Evolutionary conservation across 2,329 filamentous ascomycete genomes (phyloP).

Genomic region (Sclerotinia borealis): DNA sequence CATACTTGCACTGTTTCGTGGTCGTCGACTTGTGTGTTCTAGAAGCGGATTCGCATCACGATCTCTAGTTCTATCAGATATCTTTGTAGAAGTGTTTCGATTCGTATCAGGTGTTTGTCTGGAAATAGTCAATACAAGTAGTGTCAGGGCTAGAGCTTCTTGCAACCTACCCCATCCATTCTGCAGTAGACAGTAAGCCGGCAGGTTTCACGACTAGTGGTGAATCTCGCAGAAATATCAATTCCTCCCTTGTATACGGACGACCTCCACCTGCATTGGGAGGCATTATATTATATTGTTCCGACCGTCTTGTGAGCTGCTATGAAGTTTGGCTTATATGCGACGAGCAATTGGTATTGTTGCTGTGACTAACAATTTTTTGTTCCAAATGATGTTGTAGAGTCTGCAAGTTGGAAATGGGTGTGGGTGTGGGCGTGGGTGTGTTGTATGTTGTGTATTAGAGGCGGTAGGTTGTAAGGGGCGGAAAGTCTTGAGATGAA

Average conservation of each 20-base stretch:
- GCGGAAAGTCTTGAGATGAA: not conserved
- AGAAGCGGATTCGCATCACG: conserved; percentile 27
- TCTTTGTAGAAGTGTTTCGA: conserved; percentile 27
- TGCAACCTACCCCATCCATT: conserved; percentile 82
- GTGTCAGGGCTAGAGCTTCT: not conserved
- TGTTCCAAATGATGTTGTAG: not conserved
- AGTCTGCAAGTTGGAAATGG: not conserved
- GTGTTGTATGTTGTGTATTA: not conserved
- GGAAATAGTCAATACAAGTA: conserved; percentile 20
- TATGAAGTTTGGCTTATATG: not conserved
- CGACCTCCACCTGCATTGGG: conserved; percentile 21
- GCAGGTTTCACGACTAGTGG: conserved; percentile 73
- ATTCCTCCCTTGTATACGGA: conserved; percentile 66
- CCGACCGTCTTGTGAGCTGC: not conserved
- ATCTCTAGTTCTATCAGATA: conserved; percentile 44
- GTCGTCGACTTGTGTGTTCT: conserved; percentile 41
- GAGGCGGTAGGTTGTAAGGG: not conserved
- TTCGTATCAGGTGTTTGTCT: conserved; percentile 29
- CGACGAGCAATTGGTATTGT: not conserved
- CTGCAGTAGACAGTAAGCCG: conserved; percentile 73
- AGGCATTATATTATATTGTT: conserved; percentile 21
- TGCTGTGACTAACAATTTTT: not conserved
- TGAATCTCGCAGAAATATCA: conserved; percentile 71
- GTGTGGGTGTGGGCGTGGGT: not conserved
- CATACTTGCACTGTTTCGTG: conserved; percentile 50